Evolutionary conservation across 2,329 filamentous ascomycete species (phyloP).

Genomic region (Dryadomyces quercus-mongolicae): DNA sequence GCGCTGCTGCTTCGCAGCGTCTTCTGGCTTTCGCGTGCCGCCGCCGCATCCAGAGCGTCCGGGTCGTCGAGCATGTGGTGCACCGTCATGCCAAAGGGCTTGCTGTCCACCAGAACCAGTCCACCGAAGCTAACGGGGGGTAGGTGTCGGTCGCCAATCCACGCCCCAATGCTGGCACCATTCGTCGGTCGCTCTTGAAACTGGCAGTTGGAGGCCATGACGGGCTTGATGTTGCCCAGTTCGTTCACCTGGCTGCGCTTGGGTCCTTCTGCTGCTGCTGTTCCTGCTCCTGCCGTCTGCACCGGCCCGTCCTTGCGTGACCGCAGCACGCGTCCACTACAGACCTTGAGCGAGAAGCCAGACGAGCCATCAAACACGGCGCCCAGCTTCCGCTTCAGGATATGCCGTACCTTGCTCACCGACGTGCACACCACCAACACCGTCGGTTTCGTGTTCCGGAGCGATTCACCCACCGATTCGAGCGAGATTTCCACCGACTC

Average conservation of each 20-base stretch:
- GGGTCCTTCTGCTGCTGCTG: too few species aligned
- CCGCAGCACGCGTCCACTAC: conserved; percentile 15
- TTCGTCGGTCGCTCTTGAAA: conserved; percentile 72
- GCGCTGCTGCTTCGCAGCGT: conserved; percentile 14
- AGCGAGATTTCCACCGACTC: conserved; percentile 72
- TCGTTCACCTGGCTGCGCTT: conserved; percentile 15
- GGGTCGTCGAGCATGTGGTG: conserved; percentile 87
- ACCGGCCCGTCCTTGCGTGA: conserved; percentile 6
- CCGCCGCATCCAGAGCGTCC: conserved; percentile 22
- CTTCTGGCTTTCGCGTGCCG: conserved; percentile 6
- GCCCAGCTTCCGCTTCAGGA: conserved; percentile 56
- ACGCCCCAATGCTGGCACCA: conserved; percentile 88
- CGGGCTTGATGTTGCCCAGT: conserved; percentile 5
- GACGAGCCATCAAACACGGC: conserved; percentile 47
- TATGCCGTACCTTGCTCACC: conserved; percentile 57
- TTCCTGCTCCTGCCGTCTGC: neutral
- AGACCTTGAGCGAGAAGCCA: conserved; percentile 14
- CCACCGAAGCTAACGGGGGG: conserved; percentile 88
- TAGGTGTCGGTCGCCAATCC: conserved; percentile 71
- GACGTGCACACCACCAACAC: conserved; percentile 69
- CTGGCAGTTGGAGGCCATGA: conserved; percentile 51
- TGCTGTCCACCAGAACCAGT: conserved; percentile 71
- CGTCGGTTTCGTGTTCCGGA: conserved; percentile 54
- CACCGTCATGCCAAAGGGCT: conserved; percentile 87
- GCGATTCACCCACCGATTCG: conserved; percentile 59